A percentile compares a stretch with the other conserved stretches of the same genome.
Evolutionary conservation across 2,329 filamentous ascomycete genomes (phyloP).

Genomic region (Fusarium hostae): DNA sequence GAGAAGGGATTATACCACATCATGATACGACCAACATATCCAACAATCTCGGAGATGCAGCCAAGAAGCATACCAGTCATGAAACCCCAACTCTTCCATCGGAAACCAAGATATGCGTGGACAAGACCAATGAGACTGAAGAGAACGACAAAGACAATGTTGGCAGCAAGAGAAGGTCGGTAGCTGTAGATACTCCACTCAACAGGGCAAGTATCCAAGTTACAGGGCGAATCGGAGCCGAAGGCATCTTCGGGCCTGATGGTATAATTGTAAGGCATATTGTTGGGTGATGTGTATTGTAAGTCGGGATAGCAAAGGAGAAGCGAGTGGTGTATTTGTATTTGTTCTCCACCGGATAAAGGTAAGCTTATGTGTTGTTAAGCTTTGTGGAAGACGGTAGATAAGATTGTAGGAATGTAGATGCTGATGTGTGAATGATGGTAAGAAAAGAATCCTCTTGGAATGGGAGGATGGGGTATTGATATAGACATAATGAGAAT

Average conservation of each 20-base stretch:
- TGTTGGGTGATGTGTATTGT: conserved; percentile 6
- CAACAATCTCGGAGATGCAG: conserved; percentile 67
- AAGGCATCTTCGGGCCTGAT: conserved; percentile 49
- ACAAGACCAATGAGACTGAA: conserved; percentile 56
- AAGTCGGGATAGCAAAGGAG: not conserved
- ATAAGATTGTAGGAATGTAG: conserved; percentile 6
- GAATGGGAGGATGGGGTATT: conserved; percentile 10
- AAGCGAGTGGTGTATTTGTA: not conserved
- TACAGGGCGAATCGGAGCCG: conserved; percentile 59
- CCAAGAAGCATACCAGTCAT: conserved; percentile 65
- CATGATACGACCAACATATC: conserved; percentile 70
- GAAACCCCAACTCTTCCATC: conserved; percentile 61
- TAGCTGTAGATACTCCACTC: conserved; percentile 65
- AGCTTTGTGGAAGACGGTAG: not conserved
- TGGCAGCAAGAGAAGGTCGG: conserved; percentile 63
- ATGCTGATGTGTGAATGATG: conserved; percentile 15
- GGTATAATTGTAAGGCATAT: conserved; percentile 39
- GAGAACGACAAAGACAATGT: conserved; percentile 61
- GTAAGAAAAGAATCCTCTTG: conserved; percentile 1
- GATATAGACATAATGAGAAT: conserved; percentile 26
- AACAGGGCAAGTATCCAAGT: conserved; percentile 58
- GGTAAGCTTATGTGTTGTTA: conserved; percentile 25
- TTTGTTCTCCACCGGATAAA: not conserved
- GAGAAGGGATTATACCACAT: conserved; percentile 68
- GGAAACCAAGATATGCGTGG: conserved; percentile 58